Evolutionary conservation across 208 protist species (phyloP).

Genomic region (Trypanosoma cruzi): DNA sequence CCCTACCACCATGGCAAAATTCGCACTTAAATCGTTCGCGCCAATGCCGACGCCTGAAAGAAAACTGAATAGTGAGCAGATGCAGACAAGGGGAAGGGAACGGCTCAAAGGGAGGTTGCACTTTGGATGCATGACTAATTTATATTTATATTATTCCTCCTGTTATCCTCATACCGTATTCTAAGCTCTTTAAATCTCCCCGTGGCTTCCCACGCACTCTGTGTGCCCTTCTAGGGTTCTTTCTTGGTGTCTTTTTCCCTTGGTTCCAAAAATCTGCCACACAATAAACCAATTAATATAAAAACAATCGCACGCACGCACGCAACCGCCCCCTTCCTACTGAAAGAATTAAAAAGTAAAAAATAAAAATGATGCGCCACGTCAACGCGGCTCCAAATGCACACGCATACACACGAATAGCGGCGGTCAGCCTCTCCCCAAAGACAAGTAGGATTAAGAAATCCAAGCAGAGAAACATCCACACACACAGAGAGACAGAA

Average conservation of each 20-base stretch:
- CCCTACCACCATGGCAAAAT: conserved; percentile 89
- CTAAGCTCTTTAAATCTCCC: too few relatives aligned
- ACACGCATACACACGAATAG: background rate
- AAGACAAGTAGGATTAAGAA: background rate
- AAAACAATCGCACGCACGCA: too few relatives aligned
- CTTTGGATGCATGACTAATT: conserved; percentile 20
- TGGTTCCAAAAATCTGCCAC: background rate
- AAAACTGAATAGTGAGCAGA: conserved; percentile 75
- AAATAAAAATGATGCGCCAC: conserved; percentile 2
- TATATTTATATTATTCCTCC: background rate
- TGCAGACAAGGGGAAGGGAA: conserved; percentile 78
- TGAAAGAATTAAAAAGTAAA: background rate
- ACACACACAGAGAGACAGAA: background rate
- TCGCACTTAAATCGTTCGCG: conserved; percentile 80
- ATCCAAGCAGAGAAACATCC: background rate
- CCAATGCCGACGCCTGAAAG: conserved; percentile 86
- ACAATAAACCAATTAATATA: background rate
- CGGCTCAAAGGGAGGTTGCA: conserved; percentile 66
- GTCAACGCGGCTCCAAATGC: background rate
- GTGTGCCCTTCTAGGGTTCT: too few relatives aligned
- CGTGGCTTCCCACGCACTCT: too few relatives aligned
- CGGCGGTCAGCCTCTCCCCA: too few relatives aligned
- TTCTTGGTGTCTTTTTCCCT: too few relatives aligned
- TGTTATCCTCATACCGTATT: background rate
- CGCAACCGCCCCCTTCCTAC: too few relatives aligned